Evolutionary conservation across 495 filamentous ascomycete species (phyloP), one percentile per base, ranked within the genome.

Genomic region (Neurospora sp.): DNA sequence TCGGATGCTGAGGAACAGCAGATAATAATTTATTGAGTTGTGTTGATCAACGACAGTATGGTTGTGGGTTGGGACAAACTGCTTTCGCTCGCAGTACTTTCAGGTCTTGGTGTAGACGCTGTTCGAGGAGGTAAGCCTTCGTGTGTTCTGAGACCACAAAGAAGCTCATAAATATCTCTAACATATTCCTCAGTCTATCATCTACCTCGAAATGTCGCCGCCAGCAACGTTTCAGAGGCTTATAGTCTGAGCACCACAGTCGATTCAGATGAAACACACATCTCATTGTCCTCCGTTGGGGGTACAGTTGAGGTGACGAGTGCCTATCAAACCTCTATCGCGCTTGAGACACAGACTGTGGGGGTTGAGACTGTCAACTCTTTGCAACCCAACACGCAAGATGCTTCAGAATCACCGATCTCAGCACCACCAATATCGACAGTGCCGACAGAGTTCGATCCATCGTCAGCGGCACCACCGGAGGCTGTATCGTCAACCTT

Each of bases 11-110:
- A 39, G 72, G 59, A 69, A 69, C 70, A 70, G 72, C 35, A 59
- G 70, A 72, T 38, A 35, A 65, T 65, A 40, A 44, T 37, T 6
- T 9, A 10, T 70, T 44, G 48, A 42, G 22, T 39, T 70, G 31
- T 31, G 65, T 69, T 70, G 69, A 71, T 9, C 70, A 39, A 53
- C 20, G 27, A 72, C 73, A 79, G 71, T 45, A 82, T 82, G 79
- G 77, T 80, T 72, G 75, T 70, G 48, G 73, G 74, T 37, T 74
- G 70, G 73, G 72, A 69, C 40, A 75, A 75, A 74, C 75, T 82
- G 76, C 77, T 80, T 31, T 78, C 75, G 17, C 35, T 78, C 73
- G 80, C 78, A 75, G 79, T 77, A 71, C 76, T 81, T 59, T 75
- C 72, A 40, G 31, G 72, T 68, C 70, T 74, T 70, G 75, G 77